Evolutionary conservation across 2,329 filamentous ascomycete genomes (phyloP).

Genomic region (Bipolaris zeicola): DNA sequence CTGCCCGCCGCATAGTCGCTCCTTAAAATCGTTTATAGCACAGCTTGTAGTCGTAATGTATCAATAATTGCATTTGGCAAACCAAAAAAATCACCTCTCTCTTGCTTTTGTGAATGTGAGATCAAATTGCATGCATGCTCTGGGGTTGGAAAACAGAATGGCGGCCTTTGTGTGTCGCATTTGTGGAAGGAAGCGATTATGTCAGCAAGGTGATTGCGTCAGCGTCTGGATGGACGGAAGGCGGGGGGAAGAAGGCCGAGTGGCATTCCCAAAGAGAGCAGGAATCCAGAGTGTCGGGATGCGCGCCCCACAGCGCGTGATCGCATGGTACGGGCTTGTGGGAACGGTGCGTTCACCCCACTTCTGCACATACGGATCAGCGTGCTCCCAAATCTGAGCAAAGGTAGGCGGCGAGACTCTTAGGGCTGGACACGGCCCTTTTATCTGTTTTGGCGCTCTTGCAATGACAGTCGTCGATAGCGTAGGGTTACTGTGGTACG

Average conservation of each 20-base stretch:
- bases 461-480: neutral
- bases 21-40: conserved; percentile 11
- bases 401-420: neutral
- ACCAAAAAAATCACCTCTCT: neutral
- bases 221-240: neutral
- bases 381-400: neutral
- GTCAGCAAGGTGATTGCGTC: neutral
- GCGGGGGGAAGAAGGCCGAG: neutral
- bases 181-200: neutral
- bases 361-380: neutral
- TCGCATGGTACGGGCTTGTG: conserved; percentile 2
- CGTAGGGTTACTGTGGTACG: neutral
- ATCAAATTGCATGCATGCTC: neutral
- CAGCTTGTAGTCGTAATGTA: conserved; percentile 9
- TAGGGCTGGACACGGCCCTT: too few relatives aligned
- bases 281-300: conserved; percentile 9
- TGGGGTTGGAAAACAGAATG: neutral
- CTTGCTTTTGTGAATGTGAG: neutral
- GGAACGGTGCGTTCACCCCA: conserved; percentile 2
- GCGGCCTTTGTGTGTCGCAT: neutral
- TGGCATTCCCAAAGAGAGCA: neutral
- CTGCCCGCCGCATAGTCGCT: conserved; percentile 10
- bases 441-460: neutral
- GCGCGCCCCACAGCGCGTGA: conserved; percentile 14
- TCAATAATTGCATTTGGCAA: conserved; percentile 3